These are phyloP conservation scores for Gymnopilus dilepis DNA, from an alignment of 768 basidiomycete genomes.

Conservation along the genomic window DNA sequence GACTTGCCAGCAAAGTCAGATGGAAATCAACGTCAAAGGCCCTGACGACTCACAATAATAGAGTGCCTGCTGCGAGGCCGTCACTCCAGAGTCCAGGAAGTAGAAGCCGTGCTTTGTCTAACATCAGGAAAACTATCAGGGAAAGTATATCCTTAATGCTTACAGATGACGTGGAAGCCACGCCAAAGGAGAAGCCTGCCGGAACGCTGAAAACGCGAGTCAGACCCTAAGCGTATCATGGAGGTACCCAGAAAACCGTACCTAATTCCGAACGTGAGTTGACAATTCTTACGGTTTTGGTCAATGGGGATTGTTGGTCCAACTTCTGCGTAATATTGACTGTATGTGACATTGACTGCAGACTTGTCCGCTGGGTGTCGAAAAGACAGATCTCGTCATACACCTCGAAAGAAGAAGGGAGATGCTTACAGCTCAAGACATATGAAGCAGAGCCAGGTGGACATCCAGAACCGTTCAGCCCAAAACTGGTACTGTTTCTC, in stretches of 20 bases:
- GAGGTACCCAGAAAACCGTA: slow-evolving; percentile 2
- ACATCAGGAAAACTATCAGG: background rate
- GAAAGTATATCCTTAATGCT: slow-evolving; percentile 5
- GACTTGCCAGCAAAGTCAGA: slow-evolving; percentile 12
- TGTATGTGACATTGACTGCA: slow-evolving; percentile 28
- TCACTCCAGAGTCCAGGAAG: slow-evolving; percentile 27
- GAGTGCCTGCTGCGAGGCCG: slow-evolving; percentile 20
- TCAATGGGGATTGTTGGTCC: slow-evolving; percentile 26
- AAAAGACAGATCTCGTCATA: background rate
- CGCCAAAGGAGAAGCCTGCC: slow-evolving; percentile 27
- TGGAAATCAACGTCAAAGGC: background rate
- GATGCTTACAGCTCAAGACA: slow-evolving; percentile 3
- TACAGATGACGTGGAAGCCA: slow-evolving; percentile 27
- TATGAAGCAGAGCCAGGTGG: slow-evolving; percentile 24
- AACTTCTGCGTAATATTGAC: slow-evolving; percentile 26
- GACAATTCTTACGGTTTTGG: slow-evolving; percentile 30
- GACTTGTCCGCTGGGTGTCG: slow-evolving; percentile 23
- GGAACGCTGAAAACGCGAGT: slow-evolving; percentile 20
- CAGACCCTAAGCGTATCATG: background rate
- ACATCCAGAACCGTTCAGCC: slow-evolving; percentile 26
- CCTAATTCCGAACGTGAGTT: slow-evolving; percentile 27
- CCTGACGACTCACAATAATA: slow-evolving; percentile 34
- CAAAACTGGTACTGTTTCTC: slow-evolving; percentile 21
- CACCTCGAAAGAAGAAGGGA: background rate
- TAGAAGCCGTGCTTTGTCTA: slow-evolving; percentile 23